Evolutionary conservation across 2,329 filamentous ascomycete genomes (phyloP), one percentile per base, ranked within the genome.

Genomic region (Penicillium brasilianum): DNA sequence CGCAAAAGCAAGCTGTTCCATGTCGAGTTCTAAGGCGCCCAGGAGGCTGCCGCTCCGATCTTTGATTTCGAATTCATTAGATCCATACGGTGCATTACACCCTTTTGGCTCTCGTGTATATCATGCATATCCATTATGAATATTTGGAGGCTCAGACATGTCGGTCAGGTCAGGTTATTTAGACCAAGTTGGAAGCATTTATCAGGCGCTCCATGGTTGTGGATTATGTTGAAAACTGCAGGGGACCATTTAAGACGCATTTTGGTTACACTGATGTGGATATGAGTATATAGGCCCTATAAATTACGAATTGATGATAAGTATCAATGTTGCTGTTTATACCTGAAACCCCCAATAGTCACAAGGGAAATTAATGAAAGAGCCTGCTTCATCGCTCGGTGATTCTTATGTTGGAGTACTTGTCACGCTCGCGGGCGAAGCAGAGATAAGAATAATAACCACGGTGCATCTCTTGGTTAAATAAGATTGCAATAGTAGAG

Each of bases 1-100:
- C 62, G 75, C 48, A 75, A 67, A 1, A 74, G 72, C 60, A 71
- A 69, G 13, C 66, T 53, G 43, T 74, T 74, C 56, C 65, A 67
- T 48, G 46, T 74, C 16, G 58, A 71, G 11, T 59, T 74, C 36
- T 72, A 37, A 32, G 28, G 30, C 5, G 13, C 22, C 41, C 25
- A 41, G n/a, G 18, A 25, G n/a, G 20, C 34, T 11, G 1, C 14
- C 20, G 4, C 3, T 8, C 11, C 20, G 50, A 32, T 9, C 16
- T 8, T 48, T 48, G 7, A 30, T 22, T 43, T 13, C 20, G 2
- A 11, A 18, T 7, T 48, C 22, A 8, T n/a, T 28, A 16, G 16
- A 13, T 18, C 9, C 13, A 30, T 16, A 48, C 14, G 20, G 18
- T 25, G 22, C 25, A 32, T 36, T 30, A 2, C 9, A 18, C 51